Base-by-base conservation (phyloP, 345 rosid species). In the Turritis glabra region DNA sequence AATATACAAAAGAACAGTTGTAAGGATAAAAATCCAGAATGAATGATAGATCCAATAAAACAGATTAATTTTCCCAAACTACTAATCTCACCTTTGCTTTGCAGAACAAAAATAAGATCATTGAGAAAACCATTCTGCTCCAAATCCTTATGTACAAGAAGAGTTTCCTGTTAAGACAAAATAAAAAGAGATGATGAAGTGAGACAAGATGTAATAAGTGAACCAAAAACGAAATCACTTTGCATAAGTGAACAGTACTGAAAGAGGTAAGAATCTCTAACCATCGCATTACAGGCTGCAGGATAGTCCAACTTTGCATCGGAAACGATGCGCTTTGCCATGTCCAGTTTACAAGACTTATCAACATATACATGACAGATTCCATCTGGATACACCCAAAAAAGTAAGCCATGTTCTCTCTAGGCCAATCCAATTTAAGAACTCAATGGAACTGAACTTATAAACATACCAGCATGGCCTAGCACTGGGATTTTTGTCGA, bases 271-370 rank as follows among this genome's bases (percentile, higher is more conserved):
- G 38, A 63, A 35, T 66, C 26, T 35, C 73, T 82, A 85, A 96
- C 99, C 99, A 92, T 88, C 5, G 99, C 96, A 61, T 92, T 96
- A 76, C 97, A 96, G 56, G 97, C 97, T 66, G 99, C 98, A 51
- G 99, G 98, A 77, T 96, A 96, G 80, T 96, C 99, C 61, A 80
- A 15, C 83, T 92, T 96, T 47, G 99, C 98, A 86, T 96, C 99
- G 73, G 89, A 62, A 52, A 92, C 82, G 41, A 96, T 30, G 35
- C 83, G 85, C 85, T 83, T 96, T 41, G 96, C 96, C 93, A 84
- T 92, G 48, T 85, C 89, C 74, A 87, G 72, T 67, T 88, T 63
- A 76, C 98, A 96, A 58, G 91, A 92, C 75, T 96, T 90, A 48
- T 96, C 99, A 76, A 92, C 90, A 77, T 86, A 96, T 41, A 90